Conservation (phyloP, 2,329 filamentous ascomycete species). For the Ophiostoma australiae region DNA sequence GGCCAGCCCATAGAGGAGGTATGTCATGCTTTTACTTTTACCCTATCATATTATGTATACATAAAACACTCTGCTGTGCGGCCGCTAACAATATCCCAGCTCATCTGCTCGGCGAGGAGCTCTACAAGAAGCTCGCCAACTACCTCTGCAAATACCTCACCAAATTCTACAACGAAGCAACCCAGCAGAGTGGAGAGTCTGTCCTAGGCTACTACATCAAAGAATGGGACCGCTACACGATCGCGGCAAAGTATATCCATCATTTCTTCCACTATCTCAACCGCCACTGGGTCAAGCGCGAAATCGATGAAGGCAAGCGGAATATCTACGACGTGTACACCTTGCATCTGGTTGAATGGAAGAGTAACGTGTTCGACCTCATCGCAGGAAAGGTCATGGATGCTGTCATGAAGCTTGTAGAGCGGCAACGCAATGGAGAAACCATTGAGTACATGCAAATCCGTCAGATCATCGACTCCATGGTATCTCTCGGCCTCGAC, state of each 20-base stretch:
- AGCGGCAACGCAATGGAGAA: slow-evolving; percentile 95
- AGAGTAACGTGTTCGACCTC: slow-evolving; percentile 77
- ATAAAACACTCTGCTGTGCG: not conserved
- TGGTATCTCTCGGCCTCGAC: slow-evolving; percentile 89
- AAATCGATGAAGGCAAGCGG: slow-evolving; percentile 98
- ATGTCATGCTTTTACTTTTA: not conserved
- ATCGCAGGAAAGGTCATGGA: slow-evolving; percentile 89
- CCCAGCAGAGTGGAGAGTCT: slow-evolving; percentile 79
- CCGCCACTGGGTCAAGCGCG: slow-evolving; percentile 96
- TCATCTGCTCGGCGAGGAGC: slow-evolving; percentile 88
- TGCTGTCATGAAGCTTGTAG: slow-evolving; percentile 87
- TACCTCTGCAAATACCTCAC: slow-evolving; percentile 76
- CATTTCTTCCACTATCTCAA: slow-evolving; percentile 96
- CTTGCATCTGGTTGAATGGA: slow-evolving; percentile 92
- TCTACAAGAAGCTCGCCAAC: slow-evolving; percentile 84
- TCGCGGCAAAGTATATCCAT: slow-evolving; percentile 94
- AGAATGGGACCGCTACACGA: slow-evolving; percentile 94
- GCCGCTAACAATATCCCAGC: slow-evolving; percentile 47
- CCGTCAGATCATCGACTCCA: slow-evolving; percentile 94
- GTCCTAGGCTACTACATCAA: slow-evolving; percentile 89
- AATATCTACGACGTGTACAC: slow-evolving; percentile 98
- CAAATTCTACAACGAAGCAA: slow-evolving; percentile 4
- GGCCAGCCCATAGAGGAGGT: slow-evolving; percentile 15
- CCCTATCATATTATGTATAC: not conserved
- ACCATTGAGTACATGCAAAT: slow-evolving; percentile 97